A percentile compares a stretch with the other conserved stretches of the same genome.
phyloP scores from a whole-genome alignment of 1,284 basidiomycete species.

The Jaminaea rosea region DNA sequence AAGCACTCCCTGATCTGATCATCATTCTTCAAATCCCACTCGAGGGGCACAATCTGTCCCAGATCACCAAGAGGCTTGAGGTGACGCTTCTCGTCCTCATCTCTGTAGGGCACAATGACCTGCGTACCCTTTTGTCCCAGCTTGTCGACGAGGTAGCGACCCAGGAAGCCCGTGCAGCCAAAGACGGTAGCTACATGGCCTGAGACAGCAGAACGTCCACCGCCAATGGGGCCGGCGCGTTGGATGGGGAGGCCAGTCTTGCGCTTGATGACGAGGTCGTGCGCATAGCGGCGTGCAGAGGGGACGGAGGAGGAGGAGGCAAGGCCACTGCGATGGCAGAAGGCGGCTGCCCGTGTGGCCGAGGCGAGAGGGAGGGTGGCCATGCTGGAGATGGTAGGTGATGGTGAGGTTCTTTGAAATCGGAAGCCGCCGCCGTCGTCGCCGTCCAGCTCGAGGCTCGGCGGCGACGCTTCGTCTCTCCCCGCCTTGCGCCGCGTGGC shows the following conservation, averaged over 20 bases:
- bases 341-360: no score
- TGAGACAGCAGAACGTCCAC: constrained; percentile 42
- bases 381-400: no score
- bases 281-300: constrained; percentile 7
- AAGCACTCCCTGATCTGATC: constrained; percentile 87
- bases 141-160: constrained; percentile 70
- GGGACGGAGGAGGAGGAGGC: no score
- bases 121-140: constrained; percentile 78
- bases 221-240: constrained; percentile 39
- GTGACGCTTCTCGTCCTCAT: constrained; percentile 86
- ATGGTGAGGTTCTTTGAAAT: no score
- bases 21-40: constrained; percentile 84
- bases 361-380: no score
- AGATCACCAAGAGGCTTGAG: constrained; percentile 90
- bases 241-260: constrained; percentile 43
- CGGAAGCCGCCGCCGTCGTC: no score
- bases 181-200: constrained; percentile 86
- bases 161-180: constrained; percentile 90
- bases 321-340: no score
- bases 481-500: no score
- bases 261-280: constrained; percentile 44
- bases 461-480: no score
- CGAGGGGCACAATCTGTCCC: constrained; percentile 91
- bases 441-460: no score
- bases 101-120: constrained; percentile 88